Base-by-base conservation (phyloP, 2,329 filamentous ascomycete genomes). In the Clonostachys sp. region DNA sequence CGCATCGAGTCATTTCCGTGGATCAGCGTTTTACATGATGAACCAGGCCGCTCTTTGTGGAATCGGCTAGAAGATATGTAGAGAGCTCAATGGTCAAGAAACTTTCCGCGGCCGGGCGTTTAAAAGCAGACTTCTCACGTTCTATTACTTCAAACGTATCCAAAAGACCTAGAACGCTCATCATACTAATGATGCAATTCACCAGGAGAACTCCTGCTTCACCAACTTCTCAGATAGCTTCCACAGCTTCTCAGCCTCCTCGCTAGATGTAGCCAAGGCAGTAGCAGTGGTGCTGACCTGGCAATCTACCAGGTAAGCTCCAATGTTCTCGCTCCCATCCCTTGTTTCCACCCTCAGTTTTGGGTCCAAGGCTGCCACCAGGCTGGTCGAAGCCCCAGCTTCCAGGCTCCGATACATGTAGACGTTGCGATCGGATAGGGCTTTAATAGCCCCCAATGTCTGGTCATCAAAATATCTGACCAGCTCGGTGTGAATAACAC, bases 171-270 rank as follows among this genome's bases (percentile, higher is more conserved):
- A 12, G 41, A 13, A 14, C 9, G 18, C 12, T 20, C 17, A 24
- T 17, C 20, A 17, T 6, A 51, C 58, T 10, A 48, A 49, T 6
- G 6, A 33, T 13, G n/a, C 18, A 13, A 14, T 49, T 42, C 6
- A 42, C 41, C 41, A 42, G 4, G 39, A 44, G 49, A 66, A 67
- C 9, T 58, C 51, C 49, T 66, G 49, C 6, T 58, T 56, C 3
- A 66, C 61, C 13, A 66, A 50, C 45, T 63, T 52, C 57, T 67
- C 63, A 5, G 61, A 64, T 30, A 63, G 41, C 40, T 53, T 59
- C 64, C 65, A 68, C 44, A 67, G 45, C 46, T 51, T 59, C 40
- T 65, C 61, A 0, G 64, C 65, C 8, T 60, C 57, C n/a, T 58
- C 53, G 8, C 50, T 56, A 18, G 56, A 55, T 12, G 57, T 50